Evolutionary conservation across 2,329 filamentous ascomycete genomes (phyloP), one percentile per base, ranked within the genome.

Genomic region (Fusarium pseudonygamai): DNA sequence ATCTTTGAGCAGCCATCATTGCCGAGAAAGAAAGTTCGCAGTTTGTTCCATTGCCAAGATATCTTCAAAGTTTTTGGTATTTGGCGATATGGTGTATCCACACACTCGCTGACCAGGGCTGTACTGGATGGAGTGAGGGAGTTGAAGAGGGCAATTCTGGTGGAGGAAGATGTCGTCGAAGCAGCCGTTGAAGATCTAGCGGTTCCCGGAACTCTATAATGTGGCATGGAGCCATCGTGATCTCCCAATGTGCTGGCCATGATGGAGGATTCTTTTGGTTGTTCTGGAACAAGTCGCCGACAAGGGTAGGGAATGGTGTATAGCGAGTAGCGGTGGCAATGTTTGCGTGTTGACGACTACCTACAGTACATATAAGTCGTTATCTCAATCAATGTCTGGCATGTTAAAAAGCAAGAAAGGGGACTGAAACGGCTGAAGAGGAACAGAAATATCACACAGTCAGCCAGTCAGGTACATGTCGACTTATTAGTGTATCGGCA

Each of bases 41-140:
- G 37, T 40, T 73, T 73, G 45, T 73, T 73, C 71, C 71, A 73
- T 50, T 73, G 71, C 71, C 71, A 73, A 28, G 67, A 73, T 55
- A 73, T 73, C 53, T 73, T 73, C n/a, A 73, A 43, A 22, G 39
- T 30, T 28, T 46, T 69, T 16, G 71, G 71, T 24, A 73, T 30
- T 39, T 49, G 61, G 26, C 71, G 71, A 32, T 73, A 74, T 30
- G 71, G 71, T 22, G 47, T 60, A n/a, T 52, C 46, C 24, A 56
- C 53, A 18, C 71, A 73, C 43, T 73, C 71, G 61, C 71, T 73
- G 26, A 73, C 71, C n/a, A 73, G 45, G 42, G 70, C 67, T 52
- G 71, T 73, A 30, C 70, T 71, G 40, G 70, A 63, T 30, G 71
- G 71, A 12, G 68, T 73, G 28, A 71, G 71, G 43, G 66, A 64